phyloP scores from a whole-genome alignment of 2,329 filamentous ascomycete genomes.

The Metarhizium brunneum region DNA sequence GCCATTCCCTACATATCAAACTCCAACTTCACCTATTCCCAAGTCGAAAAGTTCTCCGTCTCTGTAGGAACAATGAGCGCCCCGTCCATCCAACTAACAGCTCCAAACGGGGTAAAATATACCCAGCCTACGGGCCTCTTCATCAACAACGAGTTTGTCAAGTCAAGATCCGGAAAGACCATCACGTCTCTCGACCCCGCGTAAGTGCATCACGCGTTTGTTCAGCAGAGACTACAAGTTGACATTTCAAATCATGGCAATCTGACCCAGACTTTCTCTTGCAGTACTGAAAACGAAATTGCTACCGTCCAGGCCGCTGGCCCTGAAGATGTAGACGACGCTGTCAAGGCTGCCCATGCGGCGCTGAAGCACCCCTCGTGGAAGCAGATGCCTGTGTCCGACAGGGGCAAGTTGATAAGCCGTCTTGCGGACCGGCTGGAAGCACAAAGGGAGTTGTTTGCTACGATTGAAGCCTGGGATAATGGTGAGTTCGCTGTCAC shows the following conservation, averaged over 20 bases:
- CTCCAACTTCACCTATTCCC: not conserved
- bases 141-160: slow-evolving; percentile 70
- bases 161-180: slow-evolving; percentile 42
- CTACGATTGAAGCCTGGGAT: slow-evolving; percentile 66
- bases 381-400: slow-evolving; percentile 56
- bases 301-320: slow-evolving; percentile 20
- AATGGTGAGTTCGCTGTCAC: slow-evolving; percentile 55
- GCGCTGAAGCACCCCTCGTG: slow-evolving; percentile 61
- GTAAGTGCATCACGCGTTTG: slow-evolving; percentile 11
- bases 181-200: slow-evolving; percentile 50
- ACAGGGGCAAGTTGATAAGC: slow-evolving; percentile 59
- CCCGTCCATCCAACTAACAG: slow-evolving; percentile 16
- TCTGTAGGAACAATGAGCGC: not conserved
- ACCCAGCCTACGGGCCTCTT: slow-evolving; percentile 61
- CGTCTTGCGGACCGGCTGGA: slow-evolving; percentile 65
- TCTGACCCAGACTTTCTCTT: slow-evolving; percentile 11
- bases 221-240: not conserved
- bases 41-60: not conserved
- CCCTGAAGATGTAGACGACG: slow-evolving; percentile 19
- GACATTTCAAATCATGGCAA: not conserved
- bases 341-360: slow-evolving; percentile 47
- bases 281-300: slow-evolving; percentile 21
- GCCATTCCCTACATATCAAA: not conserved
- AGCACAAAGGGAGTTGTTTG: slow-evolving; percentile 41
- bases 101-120: slow-evolving; percentile 56